Conservation (phyloP, 2,329 filamentous ascomycete species). For the Xylaria arbuscula region DNA sequence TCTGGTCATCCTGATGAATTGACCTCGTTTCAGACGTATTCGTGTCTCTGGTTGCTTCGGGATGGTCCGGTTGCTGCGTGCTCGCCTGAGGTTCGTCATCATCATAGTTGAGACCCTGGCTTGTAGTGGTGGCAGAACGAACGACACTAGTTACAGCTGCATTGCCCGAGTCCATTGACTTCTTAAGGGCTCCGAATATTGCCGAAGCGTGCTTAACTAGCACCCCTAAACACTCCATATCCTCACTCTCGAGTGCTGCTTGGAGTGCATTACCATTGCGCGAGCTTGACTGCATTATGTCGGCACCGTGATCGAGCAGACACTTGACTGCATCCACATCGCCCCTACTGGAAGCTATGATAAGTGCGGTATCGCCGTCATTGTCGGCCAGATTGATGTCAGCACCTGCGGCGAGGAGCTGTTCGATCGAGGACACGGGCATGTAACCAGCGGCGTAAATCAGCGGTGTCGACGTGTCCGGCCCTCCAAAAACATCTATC, state of each 20-base stretch:
- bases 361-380: slow-evolving; percentile 54
- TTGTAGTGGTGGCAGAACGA: slow-evolving; percentile 44
- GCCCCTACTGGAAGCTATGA: slow-evolving; percentile 50
- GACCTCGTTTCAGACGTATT: slow-evolving; percentile 15
- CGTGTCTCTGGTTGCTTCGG: slow-evolving; percentile 4
- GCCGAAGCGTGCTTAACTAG: slow-evolving; percentile 49
- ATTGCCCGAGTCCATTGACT: slow-evolving; percentile 48
- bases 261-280: slow-evolving; percentile 49
- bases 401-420: slow-evolving; percentile 52
- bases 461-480: slow-evolving; percentile 52
- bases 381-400: slow-evolving; percentile 53
- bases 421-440: slow-evolving; percentile 47
- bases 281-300: slow-evolving; percentile 51
- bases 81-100: slow-evolving; percentile 42
- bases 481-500: slow-evolving; percentile 52
- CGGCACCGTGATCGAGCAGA: slow-evolving; percentile 52
- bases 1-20: background rate
- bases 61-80: slow-evolving; percentile 35
- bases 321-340: slow-evolving; percentile 51
- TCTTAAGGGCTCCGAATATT: slow-evolving; percentile 48
- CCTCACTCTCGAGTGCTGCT: slow-evolving; percentile 43
- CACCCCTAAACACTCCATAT: slow-evolving; percentile 46
- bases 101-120: slow-evolving; percentile 48
- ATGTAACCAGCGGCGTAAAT: slow-evolving; percentile 53
- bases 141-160: slow-evolving; percentile 46